Conservation (phyloP, 2,329 filamentous ascomycete species). For the Colletotrichum sp. region DNA sequence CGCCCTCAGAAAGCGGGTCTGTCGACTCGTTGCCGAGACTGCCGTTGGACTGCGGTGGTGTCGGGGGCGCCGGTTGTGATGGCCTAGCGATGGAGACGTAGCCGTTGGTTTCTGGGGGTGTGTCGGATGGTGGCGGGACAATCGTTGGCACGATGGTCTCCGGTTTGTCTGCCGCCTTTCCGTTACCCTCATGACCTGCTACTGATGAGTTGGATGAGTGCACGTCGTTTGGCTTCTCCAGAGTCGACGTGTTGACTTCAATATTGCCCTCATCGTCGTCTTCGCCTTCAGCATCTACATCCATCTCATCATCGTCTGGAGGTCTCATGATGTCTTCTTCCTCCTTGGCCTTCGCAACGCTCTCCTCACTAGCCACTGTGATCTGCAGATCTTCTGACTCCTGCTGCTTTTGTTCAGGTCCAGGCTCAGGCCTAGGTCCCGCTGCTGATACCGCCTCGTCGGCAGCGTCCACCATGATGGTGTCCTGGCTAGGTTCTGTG, state of each 20-base stretch:
- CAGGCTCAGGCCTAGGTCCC: slow-evolving; percentile 25
- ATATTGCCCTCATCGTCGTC: slow-evolving; percentile 45
- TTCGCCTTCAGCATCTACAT: slow-evolving; percentile 42
- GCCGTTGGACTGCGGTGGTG: slow-evolving; percentile 70
- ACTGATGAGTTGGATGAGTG: slow-evolving; percentile 29
- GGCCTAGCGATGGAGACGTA: slow-evolving; percentile 40
- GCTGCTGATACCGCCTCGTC: slow-evolving; percentile 7
- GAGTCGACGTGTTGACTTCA: slow-evolving; percentile 49
- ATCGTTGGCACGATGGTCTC: slow-evolving; percentile 30
- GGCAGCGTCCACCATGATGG: slow-evolving; percentile 57
- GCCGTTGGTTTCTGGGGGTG: slow-evolving; percentile 53
- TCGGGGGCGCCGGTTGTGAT: slow-evolving; percentile 57
- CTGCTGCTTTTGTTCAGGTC: slow-evolving; percentile 28
- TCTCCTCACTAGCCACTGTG: slow-evolving; percentile 40
- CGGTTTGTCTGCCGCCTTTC: slow-evolving; percentile 27
- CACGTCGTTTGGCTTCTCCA: slow-evolving; percentile 29
- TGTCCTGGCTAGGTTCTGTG: slow-evolving; percentile 47
- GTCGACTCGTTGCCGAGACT: slow-evolving; percentile 51
- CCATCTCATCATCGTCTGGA: slow-evolving; percentile 39
- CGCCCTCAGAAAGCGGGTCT: slow-evolving; percentile 71
- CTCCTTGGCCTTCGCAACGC: slow-evolving; percentile 20
- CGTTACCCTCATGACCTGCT: slow-evolving; percentile 29
- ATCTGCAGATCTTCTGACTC: slow-evolving; percentile 35
- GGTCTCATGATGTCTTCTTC: slow-evolving; percentile 31
- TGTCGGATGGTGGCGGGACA: slow-evolving; percentile 38